phyloP scores from a whole-genome alignment of 768 basidiomycete genomes.

The Lepiota subincarnata region DNA sequence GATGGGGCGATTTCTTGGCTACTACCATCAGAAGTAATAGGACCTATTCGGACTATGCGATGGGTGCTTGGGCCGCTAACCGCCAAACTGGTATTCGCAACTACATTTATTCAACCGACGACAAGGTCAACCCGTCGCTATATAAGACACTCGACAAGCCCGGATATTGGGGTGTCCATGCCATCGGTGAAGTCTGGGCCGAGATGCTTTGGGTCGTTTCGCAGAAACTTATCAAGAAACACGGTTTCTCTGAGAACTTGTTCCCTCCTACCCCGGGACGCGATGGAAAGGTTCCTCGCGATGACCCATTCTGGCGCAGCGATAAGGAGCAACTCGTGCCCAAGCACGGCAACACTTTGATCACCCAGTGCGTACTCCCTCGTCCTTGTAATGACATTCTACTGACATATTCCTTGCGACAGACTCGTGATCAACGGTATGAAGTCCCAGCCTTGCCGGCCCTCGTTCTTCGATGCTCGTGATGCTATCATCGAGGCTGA shows the following conservation, averaged over 20 bases:
- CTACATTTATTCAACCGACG: constrained; percentile 79
- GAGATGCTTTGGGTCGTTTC: constrained; percentile 81
- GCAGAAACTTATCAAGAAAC: constrained; percentile 70
- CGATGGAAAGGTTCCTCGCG: constrained; percentile 58
- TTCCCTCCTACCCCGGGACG: constrained; percentile 74
- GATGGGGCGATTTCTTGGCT: constrained; percentile 93
- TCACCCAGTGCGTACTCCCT: constrained; percentile 52
- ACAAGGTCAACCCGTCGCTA: constrained; percentile 77
- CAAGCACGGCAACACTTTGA: constrained; percentile 87
- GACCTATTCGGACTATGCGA: constrained; percentile 73
- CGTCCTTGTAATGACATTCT: background rate
- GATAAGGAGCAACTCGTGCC: constrained; percentile 67
- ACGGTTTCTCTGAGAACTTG: constrained; percentile 74
- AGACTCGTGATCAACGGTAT: constrained; percentile 85
- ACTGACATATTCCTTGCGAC: background rate
- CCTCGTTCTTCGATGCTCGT: constrained; percentile 86
- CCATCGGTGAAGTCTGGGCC: constrained; percentile 95
- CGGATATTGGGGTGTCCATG: constrained; percentile 92
- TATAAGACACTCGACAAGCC: constrained; percentile 95
- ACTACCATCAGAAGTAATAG: constrained; percentile 79
- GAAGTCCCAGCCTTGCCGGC: constrained; percentile 93
- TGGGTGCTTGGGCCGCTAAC: constrained; percentile 97
- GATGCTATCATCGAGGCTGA: constrained; percentile 92
- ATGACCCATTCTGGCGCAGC: constrained; percentile 64
- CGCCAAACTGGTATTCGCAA: constrained; percentile 73